Percentiles rank a stretch among this genome's conserved stretches.
Evolutionary conservation across 345 rosid genomes (phyloP).

Genomic region (Salix purpurea): DNA sequence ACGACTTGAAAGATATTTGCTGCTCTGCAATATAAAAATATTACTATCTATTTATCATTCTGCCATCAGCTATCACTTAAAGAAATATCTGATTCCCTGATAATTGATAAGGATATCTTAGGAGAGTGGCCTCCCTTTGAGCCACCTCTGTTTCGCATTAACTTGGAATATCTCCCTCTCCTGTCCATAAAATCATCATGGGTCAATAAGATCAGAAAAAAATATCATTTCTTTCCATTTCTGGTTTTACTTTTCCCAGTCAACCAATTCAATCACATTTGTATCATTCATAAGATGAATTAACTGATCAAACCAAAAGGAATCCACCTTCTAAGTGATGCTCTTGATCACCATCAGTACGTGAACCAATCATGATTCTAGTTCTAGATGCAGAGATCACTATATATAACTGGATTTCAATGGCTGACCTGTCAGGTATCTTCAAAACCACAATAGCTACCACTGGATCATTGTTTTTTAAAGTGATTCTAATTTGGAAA

Average conservation of each 20-base stretch:
- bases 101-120: no score
- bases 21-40: not conserved
- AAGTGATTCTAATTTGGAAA: no score
- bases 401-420: not conserved
- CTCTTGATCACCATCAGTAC: not conserved
- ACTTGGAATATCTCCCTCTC: not conserved
- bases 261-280: constrained; percentile 5
- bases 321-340: not conserved
- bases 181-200: not conserved
- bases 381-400: not conserved
- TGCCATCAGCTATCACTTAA: no score
- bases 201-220: not conserved
- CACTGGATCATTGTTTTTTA: not conserved
- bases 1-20: not conserved
- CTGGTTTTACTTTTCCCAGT: not conserved
- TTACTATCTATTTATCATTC: no score
- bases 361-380: not conserved
- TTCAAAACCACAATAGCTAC: not conserved
- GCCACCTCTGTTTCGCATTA: not conserved
- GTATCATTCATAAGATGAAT: not conserved
- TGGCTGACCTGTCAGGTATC: not conserved
- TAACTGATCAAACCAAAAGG: not conserved
- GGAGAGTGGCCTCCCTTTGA: not conserved
- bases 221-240: not conserved
- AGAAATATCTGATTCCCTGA: no score